Evolutionary conservation across 1,284 basidiomycete genomes (phyloP), one percentile per base, ranked within the genome.

Genomic region (Fomes fomentarius): DNA sequence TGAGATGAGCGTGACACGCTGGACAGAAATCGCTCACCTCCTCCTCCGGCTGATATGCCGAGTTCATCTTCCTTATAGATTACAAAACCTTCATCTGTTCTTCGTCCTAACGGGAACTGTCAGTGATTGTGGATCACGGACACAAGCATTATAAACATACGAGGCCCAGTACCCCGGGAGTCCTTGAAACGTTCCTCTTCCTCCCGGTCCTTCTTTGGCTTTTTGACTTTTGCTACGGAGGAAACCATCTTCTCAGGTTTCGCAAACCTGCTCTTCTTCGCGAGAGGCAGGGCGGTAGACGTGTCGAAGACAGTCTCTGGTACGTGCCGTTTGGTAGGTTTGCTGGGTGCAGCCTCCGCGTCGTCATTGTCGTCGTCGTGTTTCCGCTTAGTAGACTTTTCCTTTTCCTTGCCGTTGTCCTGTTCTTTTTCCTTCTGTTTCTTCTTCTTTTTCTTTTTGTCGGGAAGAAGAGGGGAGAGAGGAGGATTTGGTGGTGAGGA

Each of bases 11-110:
- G 63, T 40, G 45, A 3, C 5, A 28, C 53, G 47, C 33, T 30
- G 53, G 47, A 51, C 11, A 47, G 56, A 46, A 5, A 50, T 52
- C 33, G 28, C 12, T 30, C 28, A 91, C 93, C 91, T 70, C 93
- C 93, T 44, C 87, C 89, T 58, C 83, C 78, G 50, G 83, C 77
- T 50, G 78, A 75, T 56, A 96, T 90, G 12, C 86, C 83, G 11
- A 96, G 81, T 63, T 95, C 93, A 61, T 88, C 89, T 70, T 94
- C 93, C 69, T 93, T 94, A 72, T 88, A 96, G 33, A 96, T 84
- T 30, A 76, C 70, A 75, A 82, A 95, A 0, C 93, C 94, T 69
- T 96, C 93, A 56, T 90, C 90, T 0, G 93, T 96, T 71, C 79
- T 88, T 34, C 83, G 82, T 55, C 91, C 93, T 94, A 66, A 47